A percentile compares a stretch with the other conserved stretches of the same genome.
These are phyloP conservation scores for Flaveria floridana DNA, from an alignment of 140 eudicot genomes.

Conservation along the genomic window DNA sequence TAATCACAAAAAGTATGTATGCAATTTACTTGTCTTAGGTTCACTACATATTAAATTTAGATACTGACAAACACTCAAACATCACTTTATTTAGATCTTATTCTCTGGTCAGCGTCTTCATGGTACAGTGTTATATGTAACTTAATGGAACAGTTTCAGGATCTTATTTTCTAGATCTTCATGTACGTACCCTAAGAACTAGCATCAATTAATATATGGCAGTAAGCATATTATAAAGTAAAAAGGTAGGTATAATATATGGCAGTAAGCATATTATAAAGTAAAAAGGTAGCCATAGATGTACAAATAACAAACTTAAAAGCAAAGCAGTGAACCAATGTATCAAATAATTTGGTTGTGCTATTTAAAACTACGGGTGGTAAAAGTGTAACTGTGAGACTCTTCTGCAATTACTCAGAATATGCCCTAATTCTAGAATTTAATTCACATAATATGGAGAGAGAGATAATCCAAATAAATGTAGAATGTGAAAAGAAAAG, in stretches of 20 bases:
- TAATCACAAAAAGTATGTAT: background rate
- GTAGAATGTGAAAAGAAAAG: constrained; percentile 17
- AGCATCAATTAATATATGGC: background rate
- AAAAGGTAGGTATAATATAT: constrained; percentile 1
- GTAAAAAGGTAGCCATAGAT: background rate
- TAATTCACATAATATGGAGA: constrained; percentile 1
- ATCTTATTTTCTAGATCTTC: constrained; percentile 10
- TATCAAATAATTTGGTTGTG: constrained; percentile 10
- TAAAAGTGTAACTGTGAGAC: background rate
- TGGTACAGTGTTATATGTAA: background rate
- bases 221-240: constrained; percentile 13
- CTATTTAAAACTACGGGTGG: background rate
- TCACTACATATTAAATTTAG: background rate
- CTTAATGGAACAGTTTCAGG: background rate
- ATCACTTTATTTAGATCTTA: background rate
- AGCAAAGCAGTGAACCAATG: constrained; percentile 19
- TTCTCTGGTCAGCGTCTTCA: background rate
- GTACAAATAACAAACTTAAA: background rate
- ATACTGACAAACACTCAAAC: background rate
- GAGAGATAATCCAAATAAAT: constrained; percentile 10
- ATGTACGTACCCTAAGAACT: constrained; percentile 11
- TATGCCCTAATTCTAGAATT: background rate
- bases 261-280: constrained; percentile 9
- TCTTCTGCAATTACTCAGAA: background rate
- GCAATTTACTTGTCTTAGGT: constrained; percentile 1